A percentile compares a stretch with the other conserved stretches of the same genome.
Conservation (phyloP, 441 rosid species). For the Populus hybrid region DNA sequence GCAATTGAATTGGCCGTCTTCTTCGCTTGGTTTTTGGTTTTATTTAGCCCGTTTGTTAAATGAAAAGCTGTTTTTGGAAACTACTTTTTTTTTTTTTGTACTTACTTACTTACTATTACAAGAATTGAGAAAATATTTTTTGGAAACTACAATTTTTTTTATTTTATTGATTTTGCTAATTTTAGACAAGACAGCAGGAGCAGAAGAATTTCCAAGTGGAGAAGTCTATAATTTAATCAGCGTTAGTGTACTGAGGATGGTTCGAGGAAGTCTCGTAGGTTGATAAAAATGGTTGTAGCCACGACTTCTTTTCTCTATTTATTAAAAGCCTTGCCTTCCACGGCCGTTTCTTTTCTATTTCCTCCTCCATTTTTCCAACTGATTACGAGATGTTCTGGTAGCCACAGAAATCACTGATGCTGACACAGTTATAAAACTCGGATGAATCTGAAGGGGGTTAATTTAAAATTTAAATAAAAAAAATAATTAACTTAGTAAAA, state of each 20-base stretch:
- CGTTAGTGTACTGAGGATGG: not conserved
- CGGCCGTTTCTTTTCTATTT: not conserved
- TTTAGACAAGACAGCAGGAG: not conserved
- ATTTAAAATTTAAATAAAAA: too few species aligned
- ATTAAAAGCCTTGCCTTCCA: not conserved
- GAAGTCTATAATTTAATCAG: not conserved
- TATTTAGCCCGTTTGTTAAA: too few species aligned
- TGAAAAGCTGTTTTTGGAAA: too few species aligned
- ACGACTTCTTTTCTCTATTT: too few species aligned
- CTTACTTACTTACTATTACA: too few species aligned
- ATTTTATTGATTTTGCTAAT: not conserved
- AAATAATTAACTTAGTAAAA: too few species aligned
- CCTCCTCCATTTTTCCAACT: not conserved
- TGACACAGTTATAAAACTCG: too few species aligned
- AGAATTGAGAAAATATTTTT: too few species aligned
- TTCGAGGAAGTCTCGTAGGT: not conserved
- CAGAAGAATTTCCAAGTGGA: not conserved
- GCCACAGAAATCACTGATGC: too few species aligned
- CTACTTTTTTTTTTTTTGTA: too few species aligned
- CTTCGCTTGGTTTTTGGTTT: not conserved
- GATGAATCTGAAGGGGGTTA: too few species aligned
- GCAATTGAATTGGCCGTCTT: conserved; percentile 19
- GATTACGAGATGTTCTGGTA: not conserved
- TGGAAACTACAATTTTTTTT: too few species aligned
- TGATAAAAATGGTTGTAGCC: not conserved